phyloP scores from a whole-genome alignment of 73 alveolate species.

The Paramecium caudatum region DNA sequence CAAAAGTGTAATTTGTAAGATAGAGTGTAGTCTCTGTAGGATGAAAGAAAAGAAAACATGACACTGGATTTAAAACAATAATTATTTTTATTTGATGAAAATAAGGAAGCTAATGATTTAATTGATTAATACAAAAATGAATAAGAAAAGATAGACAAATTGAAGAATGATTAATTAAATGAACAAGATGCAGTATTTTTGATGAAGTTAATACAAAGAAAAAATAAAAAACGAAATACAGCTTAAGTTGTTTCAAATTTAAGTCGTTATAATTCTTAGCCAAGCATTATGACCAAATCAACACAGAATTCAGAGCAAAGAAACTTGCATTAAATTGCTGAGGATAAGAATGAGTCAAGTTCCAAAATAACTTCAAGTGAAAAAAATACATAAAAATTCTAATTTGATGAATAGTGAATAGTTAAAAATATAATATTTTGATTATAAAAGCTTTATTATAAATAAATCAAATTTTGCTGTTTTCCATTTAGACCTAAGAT shows the following conservation, averaged over 20 bases:
- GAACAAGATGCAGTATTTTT: not conserved
- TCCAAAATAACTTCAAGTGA: constrained; percentile 14
- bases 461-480: constrained; percentile 17
- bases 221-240: not conserved
- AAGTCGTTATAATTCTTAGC: not conserved
- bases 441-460: too few relatives aligned
- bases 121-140: constrained; percentile 22
- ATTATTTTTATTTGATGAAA: constrained; percentile 35
- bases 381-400: not conserved
- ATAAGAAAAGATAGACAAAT: not conserved
- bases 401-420: constrained; percentile 49
- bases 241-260: constrained; percentile 11
- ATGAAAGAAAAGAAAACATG: constrained; percentile 52
- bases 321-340: not conserved
- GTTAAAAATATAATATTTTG: too few relatives aligned
- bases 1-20: not conserved
- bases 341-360: constrained; percentile 41
- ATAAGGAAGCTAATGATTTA: constrained; percentile 27
- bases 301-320: not conserved
- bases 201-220: not conserved
- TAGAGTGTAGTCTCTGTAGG: constrained; percentile 7
- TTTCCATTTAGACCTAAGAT: constrained; percentile 36
- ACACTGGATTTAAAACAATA: not conserved
- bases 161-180: constrained; percentile 1
- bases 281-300: not conserved